These are phyloP conservation scores for Amanita subjunquillea DNA, from an alignment of 768 basidiomycete species.

Conservation along the genomic window DNA sequence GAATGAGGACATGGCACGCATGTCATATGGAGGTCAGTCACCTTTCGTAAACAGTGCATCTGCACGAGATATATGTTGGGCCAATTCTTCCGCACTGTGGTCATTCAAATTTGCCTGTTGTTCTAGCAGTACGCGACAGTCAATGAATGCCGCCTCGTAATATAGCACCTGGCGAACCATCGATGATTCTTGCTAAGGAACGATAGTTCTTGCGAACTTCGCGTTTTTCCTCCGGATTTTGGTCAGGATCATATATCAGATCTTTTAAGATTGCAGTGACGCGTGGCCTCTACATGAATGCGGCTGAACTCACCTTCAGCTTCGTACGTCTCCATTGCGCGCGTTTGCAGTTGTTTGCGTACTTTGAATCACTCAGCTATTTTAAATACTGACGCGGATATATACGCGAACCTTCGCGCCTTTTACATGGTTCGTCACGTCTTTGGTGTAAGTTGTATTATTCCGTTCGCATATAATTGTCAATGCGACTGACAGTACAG, in stretches of 20 bases:
- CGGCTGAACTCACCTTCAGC: not conserved
- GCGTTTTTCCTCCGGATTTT: conserved; percentile 74
- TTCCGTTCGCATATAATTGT: not conserved
- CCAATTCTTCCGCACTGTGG: conserved; percentile 44
- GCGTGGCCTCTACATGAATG: not conserved
- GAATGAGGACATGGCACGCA: not conserved
- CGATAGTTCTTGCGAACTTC: conserved; percentile 67
- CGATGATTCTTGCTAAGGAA: conserved; percentile 46
- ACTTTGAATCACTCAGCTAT: not conserved
- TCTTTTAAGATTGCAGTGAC: conserved; percentile 11
- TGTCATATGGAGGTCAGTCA: not conserved
- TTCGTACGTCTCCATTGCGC: not conserved
- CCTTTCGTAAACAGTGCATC: conserved; percentile 51
- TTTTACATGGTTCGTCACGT: conserved; percentile 11
- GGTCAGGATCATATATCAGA: conserved; percentile 71
- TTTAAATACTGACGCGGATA: not conserved
- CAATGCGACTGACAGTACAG: conserved; percentile 42
- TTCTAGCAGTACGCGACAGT: conserved; percentile 15
- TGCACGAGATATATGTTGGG: conserved; percentile 43
- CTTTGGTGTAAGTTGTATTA: not conserved
- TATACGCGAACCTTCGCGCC: not conserved
- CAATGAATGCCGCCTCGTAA: not conserved
- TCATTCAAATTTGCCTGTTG: conserved; percentile 46
- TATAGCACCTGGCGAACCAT: conserved; percentile 35
- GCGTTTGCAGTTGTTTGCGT: conserved; percentile 1